Evolutionary conservation across 306 rosid species (phyloP), one percentile per base, ranked within the genome.

Genomic region (Sicyos baderoa): DNA sequence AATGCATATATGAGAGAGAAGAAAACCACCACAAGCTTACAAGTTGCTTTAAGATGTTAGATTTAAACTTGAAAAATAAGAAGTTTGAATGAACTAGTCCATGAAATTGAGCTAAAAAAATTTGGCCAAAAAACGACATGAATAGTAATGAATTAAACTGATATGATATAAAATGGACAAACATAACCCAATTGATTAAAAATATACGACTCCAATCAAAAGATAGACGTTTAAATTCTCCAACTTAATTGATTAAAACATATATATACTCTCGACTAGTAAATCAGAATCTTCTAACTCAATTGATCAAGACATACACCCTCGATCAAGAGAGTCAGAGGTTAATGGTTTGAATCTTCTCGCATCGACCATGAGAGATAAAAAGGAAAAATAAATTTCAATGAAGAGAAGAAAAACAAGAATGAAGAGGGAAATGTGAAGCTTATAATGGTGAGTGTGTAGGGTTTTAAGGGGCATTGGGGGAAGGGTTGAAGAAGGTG

Each of bases 401-500:
- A 23, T 48, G 42, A 58, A 71, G 54, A 67, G 59, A 68, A 70
- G 85, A 76, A 79, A 84, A 18, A 79, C 49, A 65, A 68, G 81
- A 72, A 76, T 83, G 84, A 72, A 79, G 87, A n/a, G 54, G 54
- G 72, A 29, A 57, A 57, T 25, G 8, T 0, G 10, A 77, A 82
- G 92, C 79, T 9, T 71, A 82, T 83, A 88, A 65, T 79, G 85
- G 85, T 74, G 63, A 32, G 42, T 73, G 86, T 84, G 73, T 82
- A 53, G 83, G 88, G 82, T 73, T 84, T 49, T 57, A 13, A 49
- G 81, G 85, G 67, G 23, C 89, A 85, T 91, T 84, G 97, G 96
- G 94, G 86, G 80, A 86, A 75, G 88, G 79, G 86, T 79, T 71
- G 87, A 85, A 89, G 95, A 81, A 82, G 91, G 98, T 92, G 97